These are phyloP conservation scores for Clonostachys sp. DNA, from an alignment of 2,329 filamentous ascomycete species.

Conservation along the genomic window DNA sequence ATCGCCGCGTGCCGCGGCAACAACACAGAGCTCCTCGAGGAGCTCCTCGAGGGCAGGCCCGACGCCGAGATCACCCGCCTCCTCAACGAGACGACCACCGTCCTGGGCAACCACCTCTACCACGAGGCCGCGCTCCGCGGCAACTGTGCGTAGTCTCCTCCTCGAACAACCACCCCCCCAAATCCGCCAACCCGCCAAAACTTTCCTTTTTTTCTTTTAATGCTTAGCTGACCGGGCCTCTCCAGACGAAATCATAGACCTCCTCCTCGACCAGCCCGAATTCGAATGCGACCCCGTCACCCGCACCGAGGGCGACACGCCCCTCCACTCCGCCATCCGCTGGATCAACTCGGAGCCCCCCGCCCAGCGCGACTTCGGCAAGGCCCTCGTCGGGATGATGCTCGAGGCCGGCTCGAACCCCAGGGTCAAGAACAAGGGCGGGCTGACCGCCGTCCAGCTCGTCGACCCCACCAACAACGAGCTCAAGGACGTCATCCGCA, in stretches of 20 bases:
- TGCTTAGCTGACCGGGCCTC: background rate
- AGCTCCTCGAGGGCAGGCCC: slow-evolving; percentile 60
- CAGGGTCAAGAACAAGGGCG: slow-evolving; percentile 63
- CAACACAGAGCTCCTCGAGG: slow-evolving; percentile 79
- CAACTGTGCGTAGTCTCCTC: slow-evolving; percentile 61
- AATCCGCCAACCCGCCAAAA: background rate
- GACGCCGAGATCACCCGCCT: slow-evolving; percentile 67
- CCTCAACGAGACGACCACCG: slow-evolving; percentile 81
- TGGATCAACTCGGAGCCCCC: slow-evolving; percentile 67
- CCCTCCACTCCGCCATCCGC: slow-evolving; percentile 72
- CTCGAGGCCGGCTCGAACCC: slow-evolving; percentile 68
- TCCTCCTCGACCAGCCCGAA: slow-evolving; percentile 76
- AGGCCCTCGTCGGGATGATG: slow-evolving; percentile 71
- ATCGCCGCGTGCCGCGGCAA: slow-evolving; percentile 92
- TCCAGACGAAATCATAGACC: slow-evolving; percentile 73
- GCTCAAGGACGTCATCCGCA: slow-evolving; percentile 59
- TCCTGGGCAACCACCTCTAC: slow-evolving; percentile 83
- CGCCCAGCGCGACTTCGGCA: slow-evolving; percentile 60
- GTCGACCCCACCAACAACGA: slow-evolving; percentile 66
- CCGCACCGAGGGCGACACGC: slow-evolving; percentile 69
- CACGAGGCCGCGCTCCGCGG: slow-evolving; percentile 85
- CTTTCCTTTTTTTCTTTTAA: too few species aligned
- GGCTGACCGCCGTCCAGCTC: slow-evolving; percentile 66
- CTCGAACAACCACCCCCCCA: background rate
- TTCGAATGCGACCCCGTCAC: slow-evolving; percentile 81